Base-by-base conservation (phyloP, 2,329 filamentous ascomycete species). In the Keithomyces neogunnii region DNA sequence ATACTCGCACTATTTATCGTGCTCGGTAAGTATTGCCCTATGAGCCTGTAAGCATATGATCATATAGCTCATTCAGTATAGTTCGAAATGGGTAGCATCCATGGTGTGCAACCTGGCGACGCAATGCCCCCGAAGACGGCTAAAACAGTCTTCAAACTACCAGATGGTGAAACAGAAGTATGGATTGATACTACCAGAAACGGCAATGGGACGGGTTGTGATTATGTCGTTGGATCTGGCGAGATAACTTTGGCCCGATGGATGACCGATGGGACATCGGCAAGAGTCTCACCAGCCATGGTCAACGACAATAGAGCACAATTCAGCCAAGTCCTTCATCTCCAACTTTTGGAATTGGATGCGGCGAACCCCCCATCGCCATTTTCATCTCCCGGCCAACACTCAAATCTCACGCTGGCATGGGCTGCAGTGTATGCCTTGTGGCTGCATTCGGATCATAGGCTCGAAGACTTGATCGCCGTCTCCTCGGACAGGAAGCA, bases 361-460 rank as follows among this genome's bases (percentile, higher is more conserved):
- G 47, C 43, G 19, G 19, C 19, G 19, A 19, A 19, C 7, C 7
- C 47, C 4, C n/a, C 28, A 30, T 26, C 39, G 36, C 11, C 42
- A 19, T 47, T 49, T 35, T 42, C 42, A 6, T 9, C 4, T 35
- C 8, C 11, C 6, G 43, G 28, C 5, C 3, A 10, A 45, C 19
- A 39, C 8, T 3, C 35, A 10, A 29, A 50, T 26, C 29, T 35
- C 3, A 32, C 29, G 9, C 10, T 52, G 29, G 26, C 35, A 26
- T 55, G 53, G 53, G 51, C 51, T 8, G 45, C 53, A 2, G 47
- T 55, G 13, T 55, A 55, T 39, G 53, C 53, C 5, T 38, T 55
- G 31, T 55, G 53, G 53, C 42, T 53, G 29, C 53, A 55, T 31
- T 45, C 51, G 5, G 19, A 55, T 7, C 47, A 28, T 30, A 51